Evolutionary conservation across 164 flowering plant species (phyloP).

Genomic region (Protea cynaroides): DNA sequence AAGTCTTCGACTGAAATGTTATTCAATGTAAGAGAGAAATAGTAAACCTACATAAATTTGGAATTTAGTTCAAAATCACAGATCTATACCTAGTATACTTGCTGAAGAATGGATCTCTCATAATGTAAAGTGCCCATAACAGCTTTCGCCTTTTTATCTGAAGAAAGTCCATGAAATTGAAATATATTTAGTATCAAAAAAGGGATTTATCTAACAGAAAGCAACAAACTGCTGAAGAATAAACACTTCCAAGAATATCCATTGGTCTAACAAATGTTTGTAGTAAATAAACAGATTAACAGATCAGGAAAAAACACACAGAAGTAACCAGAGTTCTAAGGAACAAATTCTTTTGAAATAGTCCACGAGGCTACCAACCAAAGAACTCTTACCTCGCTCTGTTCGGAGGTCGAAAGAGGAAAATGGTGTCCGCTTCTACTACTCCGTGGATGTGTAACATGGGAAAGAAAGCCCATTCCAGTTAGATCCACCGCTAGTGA

Average conservation of each 20-base stretch:
- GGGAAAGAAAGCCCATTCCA: conserved; percentile 59
- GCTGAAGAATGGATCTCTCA: conserved; percentile 97
- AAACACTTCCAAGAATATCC: neutral
- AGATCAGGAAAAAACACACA: neutral
- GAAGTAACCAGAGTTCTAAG: neutral
- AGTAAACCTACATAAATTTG: conserved; percentile 1
- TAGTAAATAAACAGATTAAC: neutral
- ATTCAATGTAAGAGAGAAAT: conserved; percentile 2
- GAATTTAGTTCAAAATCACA: neutral
- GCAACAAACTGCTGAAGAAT: neutral
- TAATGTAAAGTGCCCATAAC: conserved; percentile 84
- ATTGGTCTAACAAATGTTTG: neutral
- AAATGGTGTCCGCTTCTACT: conserved; percentile 20
- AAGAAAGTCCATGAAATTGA: conserved; percentile 12
- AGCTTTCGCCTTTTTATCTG: conserved; percentile 82
- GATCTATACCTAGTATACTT: conserved; percentile 66
- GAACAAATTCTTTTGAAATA: neutral
- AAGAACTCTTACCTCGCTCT: conserved; percentile 61
- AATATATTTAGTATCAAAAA: neutral
- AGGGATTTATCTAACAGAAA: neutral
- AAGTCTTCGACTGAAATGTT: conserved; percentile 55
- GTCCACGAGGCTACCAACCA: neutral
- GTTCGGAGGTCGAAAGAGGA: conserved; percentile 47
- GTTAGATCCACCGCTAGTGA: conserved; percentile 63
- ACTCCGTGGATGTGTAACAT: conserved; percentile 18